A percentile compares a stretch with the other conserved stretches of the same genome.
Evolutionary conservation across 176 grass and related monocot species (phyloP).

Genomic region (Oryza longistaminata): DNA sequence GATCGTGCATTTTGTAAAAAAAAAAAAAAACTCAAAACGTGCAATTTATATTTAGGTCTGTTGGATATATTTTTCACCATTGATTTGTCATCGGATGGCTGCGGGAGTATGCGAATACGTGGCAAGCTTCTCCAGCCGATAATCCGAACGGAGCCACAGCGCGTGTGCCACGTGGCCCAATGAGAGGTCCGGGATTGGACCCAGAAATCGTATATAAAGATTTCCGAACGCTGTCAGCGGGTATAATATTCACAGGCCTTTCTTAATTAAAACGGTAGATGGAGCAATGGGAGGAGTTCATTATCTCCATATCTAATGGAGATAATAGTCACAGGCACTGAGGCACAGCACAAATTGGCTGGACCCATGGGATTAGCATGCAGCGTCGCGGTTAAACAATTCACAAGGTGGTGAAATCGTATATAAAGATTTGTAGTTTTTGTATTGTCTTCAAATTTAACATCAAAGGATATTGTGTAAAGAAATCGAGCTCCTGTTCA

Average conservation of each 20-base stretch:
- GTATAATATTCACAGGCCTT: background rate
- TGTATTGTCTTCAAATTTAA: background rate
- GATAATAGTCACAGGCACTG: background rate
- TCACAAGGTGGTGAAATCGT: background rate
- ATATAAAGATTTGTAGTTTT: background rate
- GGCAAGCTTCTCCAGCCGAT: no score
- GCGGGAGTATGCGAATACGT: no score
- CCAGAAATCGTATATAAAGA: background rate
- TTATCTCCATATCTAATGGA: background rate
- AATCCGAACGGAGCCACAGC: no score
- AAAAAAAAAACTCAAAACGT: no score
- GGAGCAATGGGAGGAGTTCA: background rate
- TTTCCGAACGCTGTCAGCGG: background rate
- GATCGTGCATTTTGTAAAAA: no score
- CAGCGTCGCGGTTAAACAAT: background rate
- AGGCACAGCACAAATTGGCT: constrained; percentile 23
- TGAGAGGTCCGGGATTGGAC: no score
- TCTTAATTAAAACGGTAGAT: background rate
- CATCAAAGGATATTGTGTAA: background rate
- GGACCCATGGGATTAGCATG: background rate
- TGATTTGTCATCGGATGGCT: no score
- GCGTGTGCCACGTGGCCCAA: no score
- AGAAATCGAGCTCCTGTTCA: background rate
- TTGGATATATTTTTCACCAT: no score
- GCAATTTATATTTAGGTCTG: no score